These are phyloP conservation scores for Pelargonium cotyledonis DNA, from an alignment of 441 rosid genomes.

Conservation along the genomic window DNA sequence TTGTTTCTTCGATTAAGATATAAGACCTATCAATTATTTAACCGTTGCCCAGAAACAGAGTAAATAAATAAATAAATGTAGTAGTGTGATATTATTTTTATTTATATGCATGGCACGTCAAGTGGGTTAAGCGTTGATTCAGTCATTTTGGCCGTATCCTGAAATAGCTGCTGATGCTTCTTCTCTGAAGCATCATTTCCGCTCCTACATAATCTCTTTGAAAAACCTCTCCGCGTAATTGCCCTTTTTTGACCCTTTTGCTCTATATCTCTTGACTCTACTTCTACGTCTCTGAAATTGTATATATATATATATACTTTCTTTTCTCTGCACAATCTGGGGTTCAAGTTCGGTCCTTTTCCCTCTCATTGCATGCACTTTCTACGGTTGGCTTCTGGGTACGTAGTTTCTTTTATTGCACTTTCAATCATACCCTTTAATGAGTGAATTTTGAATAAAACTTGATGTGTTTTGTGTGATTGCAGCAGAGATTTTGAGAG, in stretches of 20 bases:
- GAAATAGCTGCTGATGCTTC: background rate
- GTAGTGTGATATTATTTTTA: background rate
- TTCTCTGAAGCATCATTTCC: background rate
- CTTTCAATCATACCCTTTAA: background rate
- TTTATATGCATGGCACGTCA: constrained; percentile 2
- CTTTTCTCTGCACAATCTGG: background rate
- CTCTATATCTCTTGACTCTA: background rate
- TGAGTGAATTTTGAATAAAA: background rate
- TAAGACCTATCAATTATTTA: too few species aligned
- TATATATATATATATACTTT: background rate
- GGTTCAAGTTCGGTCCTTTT: background rate
- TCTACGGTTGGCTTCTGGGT: background rate
- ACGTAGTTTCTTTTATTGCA: background rate
- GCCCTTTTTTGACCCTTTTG: constrained; percentile 6
- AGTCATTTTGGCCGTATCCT: background rate
- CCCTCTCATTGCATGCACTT: background rate
- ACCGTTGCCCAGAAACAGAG: too few species aligned
- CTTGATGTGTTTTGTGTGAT: constrained; percentile 2
- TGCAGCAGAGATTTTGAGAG: background rate
- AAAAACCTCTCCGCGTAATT: background rate
- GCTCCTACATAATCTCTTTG: background rate
- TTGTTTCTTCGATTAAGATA: too few species aligned
- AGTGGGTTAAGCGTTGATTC: constrained; percentile 8
- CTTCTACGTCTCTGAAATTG: too few species aligned
- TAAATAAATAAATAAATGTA: too few species aligned